Evolutionary conservation across 1,139 yeast genomes (phyloP).

Genomic region (Cylindricascospora bacillispora): DNA sequence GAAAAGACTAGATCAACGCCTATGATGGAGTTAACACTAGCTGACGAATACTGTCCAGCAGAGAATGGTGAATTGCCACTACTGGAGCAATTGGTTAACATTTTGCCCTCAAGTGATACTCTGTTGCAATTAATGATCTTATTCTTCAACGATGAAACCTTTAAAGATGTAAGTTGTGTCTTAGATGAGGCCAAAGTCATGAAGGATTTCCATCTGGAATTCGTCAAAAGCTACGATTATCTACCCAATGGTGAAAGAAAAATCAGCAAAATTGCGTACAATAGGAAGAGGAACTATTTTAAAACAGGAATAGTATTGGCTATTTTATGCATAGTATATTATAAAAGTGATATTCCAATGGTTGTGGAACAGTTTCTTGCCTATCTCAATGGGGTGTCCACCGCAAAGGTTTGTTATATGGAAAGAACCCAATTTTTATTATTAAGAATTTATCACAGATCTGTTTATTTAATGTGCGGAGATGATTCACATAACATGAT

Average conservation of each 20-base stretch:
- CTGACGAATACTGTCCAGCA: slow-evolving; percentile 4
- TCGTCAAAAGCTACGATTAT: slow-evolving; percentile 7
- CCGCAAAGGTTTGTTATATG: slow-evolving; percentile 14
- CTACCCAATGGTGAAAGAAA: slow-evolving; percentile 5
- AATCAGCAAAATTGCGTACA: slow-evolving; percentile 6
- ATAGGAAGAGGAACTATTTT: slow-evolving; percentile 13
- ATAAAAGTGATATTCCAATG: slow-evolving; percentile 9
- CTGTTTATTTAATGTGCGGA: slow-evolving; percentile 15
- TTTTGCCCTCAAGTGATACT: slow-evolving; percentile 15
- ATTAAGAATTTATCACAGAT: slow-evolving; percentile 13
- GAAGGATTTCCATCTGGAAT: slow-evolving; percentile 11
- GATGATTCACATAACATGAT: slow-evolving; percentile 18
- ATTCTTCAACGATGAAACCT: slow-evolving; percentile 13
- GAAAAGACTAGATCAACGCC: slow-evolving; percentile 4
- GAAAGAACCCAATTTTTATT: slow-evolving; percentile 21
- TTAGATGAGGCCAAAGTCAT: slow-evolving; percentile 16
- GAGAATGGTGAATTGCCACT: slow-evolving; percentile 3
- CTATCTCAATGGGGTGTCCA: slow-evolving; percentile 12
- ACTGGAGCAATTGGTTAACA: slow-evolving; percentile 10
- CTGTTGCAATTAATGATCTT: slow-evolving; percentile 6
- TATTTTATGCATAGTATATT: slow-evolving; percentile 13
- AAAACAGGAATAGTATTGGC: slow-evolving; percentile 16
- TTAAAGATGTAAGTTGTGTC: slow-evolving; percentile 10
- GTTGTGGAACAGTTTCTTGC: slow-evolving; percentile 10
- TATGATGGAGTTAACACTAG: slow-evolving; percentile 4